phyloP scores from a whole-genome alignment of 2,329 filamentous ascomycete genomes.

The Hypomyces rosellus region DNA sequence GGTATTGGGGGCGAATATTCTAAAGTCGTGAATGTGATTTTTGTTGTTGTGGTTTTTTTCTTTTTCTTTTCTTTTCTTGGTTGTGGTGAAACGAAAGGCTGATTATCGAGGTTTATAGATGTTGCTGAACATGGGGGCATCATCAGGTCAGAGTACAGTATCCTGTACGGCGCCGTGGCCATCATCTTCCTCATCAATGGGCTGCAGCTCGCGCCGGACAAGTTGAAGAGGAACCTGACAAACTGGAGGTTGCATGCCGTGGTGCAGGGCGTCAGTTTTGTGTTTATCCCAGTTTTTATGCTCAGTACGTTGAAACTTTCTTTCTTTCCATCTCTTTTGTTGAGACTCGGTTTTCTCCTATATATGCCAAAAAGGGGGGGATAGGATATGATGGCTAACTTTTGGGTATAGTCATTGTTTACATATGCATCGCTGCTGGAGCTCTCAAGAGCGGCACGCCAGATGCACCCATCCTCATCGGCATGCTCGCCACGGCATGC shows the following conservation, averaged over 20 bases:
- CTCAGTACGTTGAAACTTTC: slow-evolving; percentile 35
- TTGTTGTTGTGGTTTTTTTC: not conserved
- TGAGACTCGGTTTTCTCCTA: not conserved
- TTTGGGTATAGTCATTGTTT: slow-evolving; percentile 33
- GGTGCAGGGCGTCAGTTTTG: slow-evolving; percentile 61
- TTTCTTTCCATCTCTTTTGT: too few relatives aligned
- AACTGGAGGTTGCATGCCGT: slow-evolving; percentile 64
- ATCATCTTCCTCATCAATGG: slow-evolving; percentile 68
- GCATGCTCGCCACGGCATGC: slow-evolving; percentile 60
- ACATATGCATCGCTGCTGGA: slow-evolving; percentile 41
- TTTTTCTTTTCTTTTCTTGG: not conserved
- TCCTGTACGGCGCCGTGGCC: slow-evolving; percentile 63
- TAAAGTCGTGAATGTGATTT: too few relatives aligned
- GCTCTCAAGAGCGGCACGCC: slow-evolving; percentile 48
- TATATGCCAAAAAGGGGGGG: not conserved
- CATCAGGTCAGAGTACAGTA: slow-evolving; percentile 50
- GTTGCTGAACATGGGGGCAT: slow-evolving; percentile 42
- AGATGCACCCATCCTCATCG: slow-evolving; percentile 58
- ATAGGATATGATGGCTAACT: not conserved
- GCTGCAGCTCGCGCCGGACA: slow-evolving; percentile 57
- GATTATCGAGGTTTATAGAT: not conserved
- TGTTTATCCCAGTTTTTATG: slow-evolving; percentile 58
- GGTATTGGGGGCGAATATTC: too few relatives aligned
- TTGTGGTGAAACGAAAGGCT: not conserved
- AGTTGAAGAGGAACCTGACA: slow-evolving; percentile 53